Percentiles rank a stretch among this genome's conserved stretches.
Conservation (phyloP, 2,329 filamentous ascomycete species). For the Helotiales sp. region DNA sequence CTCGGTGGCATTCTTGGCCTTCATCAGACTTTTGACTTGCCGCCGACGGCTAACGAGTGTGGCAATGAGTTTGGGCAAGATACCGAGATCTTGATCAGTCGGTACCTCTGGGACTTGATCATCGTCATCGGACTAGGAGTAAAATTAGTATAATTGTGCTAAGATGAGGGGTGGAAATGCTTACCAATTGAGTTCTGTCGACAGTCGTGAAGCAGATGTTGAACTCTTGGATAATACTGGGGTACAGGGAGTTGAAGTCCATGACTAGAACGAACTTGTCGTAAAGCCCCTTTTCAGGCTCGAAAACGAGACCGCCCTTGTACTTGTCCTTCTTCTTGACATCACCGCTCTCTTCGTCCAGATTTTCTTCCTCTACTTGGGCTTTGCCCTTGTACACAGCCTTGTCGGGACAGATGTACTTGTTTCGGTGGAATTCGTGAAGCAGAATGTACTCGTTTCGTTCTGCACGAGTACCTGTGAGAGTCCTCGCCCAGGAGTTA, state of each 20-base stretch:
- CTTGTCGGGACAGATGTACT: slow-evolving; percentile 98
- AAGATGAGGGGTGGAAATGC: slow-evolving; percentile 31
- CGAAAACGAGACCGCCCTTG: slow-evolving; percentile 97
- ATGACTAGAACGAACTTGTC: slow-evolving; percentile 98
- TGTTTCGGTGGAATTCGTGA: slow-evolving; percentile 94
- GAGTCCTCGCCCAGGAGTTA: slow-evolving; percentile 95
- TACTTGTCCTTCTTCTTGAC: slow-evolving; percentile 99
- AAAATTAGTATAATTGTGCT: slow-evolving; percentile 7
- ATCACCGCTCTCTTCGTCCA: slow-evolving; percentile 69
- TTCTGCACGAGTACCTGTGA: slow-evolving; percentile 94
- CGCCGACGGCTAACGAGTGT: slow-evolving; percentile 86
- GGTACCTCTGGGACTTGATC: slow-evolving; percentile 90
- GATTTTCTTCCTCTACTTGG: slow-evolving; percentile 69
- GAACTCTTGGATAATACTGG: slow-evolving; percentile 99
- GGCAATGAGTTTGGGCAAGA: slow-evolving; percentile 87
- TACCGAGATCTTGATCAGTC: slow-evolving; percentile 72
- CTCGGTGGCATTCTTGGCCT: slow-evolving; percentile 79
- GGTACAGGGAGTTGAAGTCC: slow-evolving; percentile 99
- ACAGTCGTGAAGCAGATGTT: slow-evolving; percentile 99
- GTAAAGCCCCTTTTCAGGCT: slow-evolving; percentile 95
- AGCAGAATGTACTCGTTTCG: slow-evolving; percentile 99
- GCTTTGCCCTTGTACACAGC: slow-evolving; percentile 75
- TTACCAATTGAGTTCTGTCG: slow-evolving; percentile 70
- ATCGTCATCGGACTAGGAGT: slow-evolving; percentile 67
- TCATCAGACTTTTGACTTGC: slow-evolving; percentile 97